Evolutionary conservation across 208 protist genomes (phyloP).

Genomic region (Leishmania aethiopica): DNA sequence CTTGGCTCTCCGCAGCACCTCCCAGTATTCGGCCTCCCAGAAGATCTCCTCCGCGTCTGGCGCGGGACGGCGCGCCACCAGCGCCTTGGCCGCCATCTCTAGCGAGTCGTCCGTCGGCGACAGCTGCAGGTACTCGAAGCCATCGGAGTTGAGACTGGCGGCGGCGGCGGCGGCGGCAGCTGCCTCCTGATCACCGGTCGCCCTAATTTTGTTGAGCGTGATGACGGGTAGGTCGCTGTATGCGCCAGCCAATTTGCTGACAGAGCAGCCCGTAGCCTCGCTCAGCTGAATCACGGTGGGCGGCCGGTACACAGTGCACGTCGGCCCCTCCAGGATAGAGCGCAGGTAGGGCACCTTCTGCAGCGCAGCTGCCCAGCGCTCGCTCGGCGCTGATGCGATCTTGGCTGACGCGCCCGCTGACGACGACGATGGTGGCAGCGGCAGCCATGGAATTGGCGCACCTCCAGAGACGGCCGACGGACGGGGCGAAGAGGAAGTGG

Average conservation of each 20-base stretch:
- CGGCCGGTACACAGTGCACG: slow-evolving; percentile 58
- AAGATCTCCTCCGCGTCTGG: slow-evolving; percentile 59
- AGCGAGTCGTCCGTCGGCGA: slow-evolving; percentile 41
- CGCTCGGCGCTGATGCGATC: neutral
- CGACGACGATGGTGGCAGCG: neutral
- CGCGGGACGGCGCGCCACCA: slow-evolving; percentile 38
- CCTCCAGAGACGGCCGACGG: neutral
- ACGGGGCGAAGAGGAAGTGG: neutral
- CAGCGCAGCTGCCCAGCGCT: slow-evolving; percentile 12
- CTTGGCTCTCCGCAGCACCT: slow-evolving; percentile 30
- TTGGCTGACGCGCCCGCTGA: neutral
- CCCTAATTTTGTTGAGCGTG: slow-evolving; percentile 31
- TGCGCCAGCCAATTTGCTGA: slow-evolving; percentile 22
- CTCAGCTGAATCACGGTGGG: slow-evolving; percentile 55
- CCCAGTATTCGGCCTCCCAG: slow-evolving; percentile 72
- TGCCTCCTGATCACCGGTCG: neutral
- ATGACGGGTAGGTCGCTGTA: slow-evolving; percentile 54
- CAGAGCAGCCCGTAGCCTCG: slow-evolving; percentile 44
- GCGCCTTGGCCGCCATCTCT: slow-evolving; percentile 49
- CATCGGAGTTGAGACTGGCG: slow-evolving; percentile 9
- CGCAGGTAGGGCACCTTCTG: slow-evolving; percentile 50
- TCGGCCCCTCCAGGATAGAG: slow-evolving; percentile 24
- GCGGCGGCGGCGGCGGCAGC: neutral
- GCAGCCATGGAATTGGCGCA: slow-evolving; percentile 13
- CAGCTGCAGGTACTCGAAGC: slow-evolving; percentile 34